A percentile compares a stretch with the other conserved stretches of the same genome.
These are phyloP conservation scores for Geosmithia putterillii DNA, from an alignment of 2,329 filamentous ascomycete genomes.

Conservation along the genomic window DNA sequence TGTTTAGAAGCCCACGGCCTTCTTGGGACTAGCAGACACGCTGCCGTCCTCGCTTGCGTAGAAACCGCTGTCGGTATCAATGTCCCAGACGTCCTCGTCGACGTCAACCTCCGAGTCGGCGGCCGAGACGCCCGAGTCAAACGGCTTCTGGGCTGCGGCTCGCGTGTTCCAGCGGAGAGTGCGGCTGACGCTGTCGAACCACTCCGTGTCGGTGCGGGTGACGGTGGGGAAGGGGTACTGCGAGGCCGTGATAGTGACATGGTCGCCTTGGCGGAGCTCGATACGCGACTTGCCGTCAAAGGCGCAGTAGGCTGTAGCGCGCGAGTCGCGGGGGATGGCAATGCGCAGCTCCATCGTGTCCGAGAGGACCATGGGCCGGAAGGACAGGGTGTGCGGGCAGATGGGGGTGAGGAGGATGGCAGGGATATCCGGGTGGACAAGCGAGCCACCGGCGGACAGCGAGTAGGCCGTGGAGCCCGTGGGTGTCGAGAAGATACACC, in stretches of 20 bases:
- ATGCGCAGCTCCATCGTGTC: constrained; percentile 90
- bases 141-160: constrained; percentile 84
- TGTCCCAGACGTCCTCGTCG: constrained; percentile 67
- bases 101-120: constrained; percentile 29
- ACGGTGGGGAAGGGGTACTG: constrained; percentile 98
- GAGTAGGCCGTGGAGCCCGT: constrained; percentile 94
- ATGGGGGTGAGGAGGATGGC: constrained; percentile 95
- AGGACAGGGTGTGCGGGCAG: constrained; percentile 92
- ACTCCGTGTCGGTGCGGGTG: constrained; percentile 77
- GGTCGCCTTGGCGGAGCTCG: constrained; percentile 84
- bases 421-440: constrained; percentile 93
- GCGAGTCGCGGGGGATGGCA: constrained; percentile 69
- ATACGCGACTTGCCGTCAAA: constrained; percentile 96
- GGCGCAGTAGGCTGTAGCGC: constrained; percentile 89
- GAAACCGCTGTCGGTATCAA: constrained; percentile 73
- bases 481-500: constrained; percentile 94
- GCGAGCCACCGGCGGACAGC: constrained; percentile 84
- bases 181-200: constrained; percentile 91
- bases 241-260: constrained; percentile 89
- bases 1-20: constrained; percentile 59
- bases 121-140: constrained; percentile 38
- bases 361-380: constrained; percentile 94
- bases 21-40: constrained; percentile 52
- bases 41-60: constrained; percentile 64
- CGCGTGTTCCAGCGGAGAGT: constrained; percentile 93